Evolutionary conservation across 306 rosid species (phyloP).

Genomic region (Alnus glutinosa): DNA sequence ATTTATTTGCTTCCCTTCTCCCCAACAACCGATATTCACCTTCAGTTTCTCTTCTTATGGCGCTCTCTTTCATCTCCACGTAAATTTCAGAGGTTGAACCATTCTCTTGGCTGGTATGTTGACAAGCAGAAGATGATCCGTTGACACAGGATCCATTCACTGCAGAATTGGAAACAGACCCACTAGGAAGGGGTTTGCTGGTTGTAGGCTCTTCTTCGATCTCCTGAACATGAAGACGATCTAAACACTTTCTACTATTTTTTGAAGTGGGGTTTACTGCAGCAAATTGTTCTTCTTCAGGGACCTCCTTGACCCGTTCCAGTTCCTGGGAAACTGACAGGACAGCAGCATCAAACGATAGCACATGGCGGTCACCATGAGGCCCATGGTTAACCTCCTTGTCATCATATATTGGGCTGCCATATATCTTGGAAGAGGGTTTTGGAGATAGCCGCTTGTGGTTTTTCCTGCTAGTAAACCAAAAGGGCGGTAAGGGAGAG

Average conservation of each 20-base stretch:
- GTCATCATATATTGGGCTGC: constrained; percentile 81
- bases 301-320: constrained; percentile 72
- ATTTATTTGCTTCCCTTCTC: constrained; percentile 73
- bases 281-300: constrained; percentile 55
- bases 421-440: constrained; percentile 64
- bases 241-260: constrained; percentile 39
- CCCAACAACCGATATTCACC: constrained; percentile 90
- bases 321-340: constrained; percentile 76
- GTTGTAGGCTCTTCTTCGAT: constrained; percentile 60
- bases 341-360: constrained; percentile 91
- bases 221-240: constrained; percentile 41
- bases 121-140: constrained; percentile 40
- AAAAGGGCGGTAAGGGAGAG: constrained; percentile 81
- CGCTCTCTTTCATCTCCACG: constrained; percentile 72
- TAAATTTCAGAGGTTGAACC: constrained; percentile 55
- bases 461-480: constrained; percentile 68
- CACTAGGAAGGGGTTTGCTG: constrained; percentile 34
- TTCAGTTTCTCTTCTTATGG: constrained; percentile 95
- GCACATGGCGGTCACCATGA: constrained; percentile 58
- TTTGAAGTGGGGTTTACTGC: constrained; percentile 39
- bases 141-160: constrained; percentile 44
- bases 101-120: constrained; percentile 50
- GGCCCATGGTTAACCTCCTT: constrained; percentile 45
- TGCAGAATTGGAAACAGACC: constrained; percentile 31
- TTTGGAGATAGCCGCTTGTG: constrained; percentile 62